Evolutionary conservation across 2,329 filamentous ascomycete species (phyloP), one percentile per base, ranked within the genome.

Genomic region (Scorias spongiosa): DNA sequence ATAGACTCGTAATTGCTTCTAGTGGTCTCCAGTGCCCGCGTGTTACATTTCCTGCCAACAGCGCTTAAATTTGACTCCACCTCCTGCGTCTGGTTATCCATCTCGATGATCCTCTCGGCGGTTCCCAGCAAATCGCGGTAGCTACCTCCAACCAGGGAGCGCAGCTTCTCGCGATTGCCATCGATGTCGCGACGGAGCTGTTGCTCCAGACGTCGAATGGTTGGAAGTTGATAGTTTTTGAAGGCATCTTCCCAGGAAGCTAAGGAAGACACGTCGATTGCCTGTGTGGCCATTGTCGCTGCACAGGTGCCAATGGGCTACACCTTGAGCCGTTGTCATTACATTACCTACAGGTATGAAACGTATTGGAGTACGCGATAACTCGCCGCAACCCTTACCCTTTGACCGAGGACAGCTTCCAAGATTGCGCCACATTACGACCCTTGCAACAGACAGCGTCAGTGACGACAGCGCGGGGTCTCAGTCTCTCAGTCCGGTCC

Each of bases 101-200:
- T 94, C 48, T 80, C 75, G 44, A 95, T 82, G 52, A 96, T 96
- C n/a, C 80, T 80, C 64, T 95, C 88, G 44, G 89, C 89, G 0
- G 89, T 95, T 42, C 84, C 84, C 20, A 96, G 77, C 8, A 96
- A 77, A 55, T 91, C 85, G 52, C 89, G 83, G 64, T 96, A 96
- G 56, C 76, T 75, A 53, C 74, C 69, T 15, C 78, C 78, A 49
- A 82, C 78, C 45, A 81, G 69, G 50, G 74, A 72, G 53, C 78
- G 71, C 53, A 82, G 67, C 64, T 77, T 79, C 62, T 78, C 74
- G 56, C 72, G 74, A 62, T 81, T 80, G 53, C 75, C 76, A 40
- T 72, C 65, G 51, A 78, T 72, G 59, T 76, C 74, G 47, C 67
- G 66, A 44, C 76, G 76, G 46, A 82, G 68, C 62, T 81, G 75